Evolutionary conservation across 441 rosid genomes (phyloP).

Genomic region (Viola pubescens): DNA sequence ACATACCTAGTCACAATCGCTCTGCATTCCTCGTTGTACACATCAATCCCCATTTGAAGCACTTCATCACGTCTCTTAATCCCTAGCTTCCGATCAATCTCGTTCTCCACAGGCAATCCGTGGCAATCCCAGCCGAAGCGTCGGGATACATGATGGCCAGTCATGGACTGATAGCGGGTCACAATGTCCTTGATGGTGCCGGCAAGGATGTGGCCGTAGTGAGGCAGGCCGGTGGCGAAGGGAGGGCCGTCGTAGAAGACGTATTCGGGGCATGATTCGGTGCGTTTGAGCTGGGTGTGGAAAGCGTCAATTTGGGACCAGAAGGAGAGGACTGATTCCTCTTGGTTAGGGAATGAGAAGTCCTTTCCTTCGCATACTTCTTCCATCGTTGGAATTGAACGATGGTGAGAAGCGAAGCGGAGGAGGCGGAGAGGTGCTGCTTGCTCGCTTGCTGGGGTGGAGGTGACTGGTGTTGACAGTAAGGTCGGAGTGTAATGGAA

Average conservation of each 20-base stretch:
- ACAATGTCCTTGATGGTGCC: constrained; percentile 94
- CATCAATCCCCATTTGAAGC: constrained; percentile 68
- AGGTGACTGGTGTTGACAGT: too few relatives aligned
- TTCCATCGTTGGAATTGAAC: constrained; percentile 37
- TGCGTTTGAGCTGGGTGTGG: constrained; percentile 55
- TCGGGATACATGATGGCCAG: constrained; percentile 88
- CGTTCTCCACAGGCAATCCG: constrained; percentile 89
- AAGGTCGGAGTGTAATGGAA: too few relatives aligned
- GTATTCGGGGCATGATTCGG: constrained; percentile 58
- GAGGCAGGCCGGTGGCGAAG: constrained; percentile 94
- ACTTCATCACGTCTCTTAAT: constrained; percentile 65
- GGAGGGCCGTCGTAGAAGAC: constrained; percentile 96
- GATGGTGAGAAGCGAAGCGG: neutral
- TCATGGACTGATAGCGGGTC: constrained; percentile 82
- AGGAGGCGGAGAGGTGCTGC: constrained; percentile 2
- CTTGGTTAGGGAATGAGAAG: constrained; percentile 68
- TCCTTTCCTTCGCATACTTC: constrained; percentile 86
- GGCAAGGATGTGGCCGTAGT: constrained; percentile 92
- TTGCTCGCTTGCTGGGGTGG: too few relatives aligned
- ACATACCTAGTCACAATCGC: constrained; percentile 88
- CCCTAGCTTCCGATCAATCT: constrained; percentile 65
- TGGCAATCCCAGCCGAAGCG: constrained; percentile 99
- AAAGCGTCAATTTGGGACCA: constrained; percentile 74
- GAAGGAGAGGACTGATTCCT: constrained; percentile 47
- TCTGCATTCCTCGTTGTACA: constrained; percentile 89